Base-by-base conservation (phyloP, 2,329 filamentous ascomycete species). In the Trichoderma sp. region DNA sequence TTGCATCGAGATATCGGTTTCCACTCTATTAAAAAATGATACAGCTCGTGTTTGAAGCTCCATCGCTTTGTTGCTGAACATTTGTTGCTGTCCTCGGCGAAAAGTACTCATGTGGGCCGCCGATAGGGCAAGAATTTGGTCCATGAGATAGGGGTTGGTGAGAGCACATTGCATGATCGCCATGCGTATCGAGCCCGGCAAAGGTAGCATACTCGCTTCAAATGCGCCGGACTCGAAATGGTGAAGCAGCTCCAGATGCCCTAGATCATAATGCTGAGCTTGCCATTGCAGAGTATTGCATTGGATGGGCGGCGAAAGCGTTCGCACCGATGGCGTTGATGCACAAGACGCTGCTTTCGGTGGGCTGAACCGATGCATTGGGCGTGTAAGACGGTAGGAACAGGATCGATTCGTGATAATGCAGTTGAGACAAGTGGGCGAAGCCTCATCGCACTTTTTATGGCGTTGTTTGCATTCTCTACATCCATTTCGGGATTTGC, bases 41-140 rank as follows among this genome's bases (percentile, higher is more conserved):
- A 81, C 72, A 7, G 77, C 78, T 6, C 75, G 74, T 0, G 78
- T 80, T 60, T 81, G 80, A 5, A 81, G 73, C 28, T 77, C 73
- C 5, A 77, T 78, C 1, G 80, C 78, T n/a, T 78, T 73, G 26
- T 75, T 71, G 24, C 72, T 73, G 51, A 79, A 81, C 24, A n/a
- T 1, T 4, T 56, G 26, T 39, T 30, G 39, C 39, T 52, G 59
- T 60, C 18, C 26, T 55, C 46, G 46, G 68, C 52, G 52, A 49
- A 74, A 64, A 2, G 74, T 77, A 67, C 78, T 79, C 58, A 77
- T 71, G 61, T 83, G 79, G 1, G 78, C 72, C 0, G 81, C 79
- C 10, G 79, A 76, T 60, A 80, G 69, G 7, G 80, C 81, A 18
- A 83, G 74, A 8, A 81, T 16, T 68, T 81, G 75, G 59, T 82